Conservation (phyloP, 768 basidiomycete species). For the Punctularia strigosozonata region DNA sequence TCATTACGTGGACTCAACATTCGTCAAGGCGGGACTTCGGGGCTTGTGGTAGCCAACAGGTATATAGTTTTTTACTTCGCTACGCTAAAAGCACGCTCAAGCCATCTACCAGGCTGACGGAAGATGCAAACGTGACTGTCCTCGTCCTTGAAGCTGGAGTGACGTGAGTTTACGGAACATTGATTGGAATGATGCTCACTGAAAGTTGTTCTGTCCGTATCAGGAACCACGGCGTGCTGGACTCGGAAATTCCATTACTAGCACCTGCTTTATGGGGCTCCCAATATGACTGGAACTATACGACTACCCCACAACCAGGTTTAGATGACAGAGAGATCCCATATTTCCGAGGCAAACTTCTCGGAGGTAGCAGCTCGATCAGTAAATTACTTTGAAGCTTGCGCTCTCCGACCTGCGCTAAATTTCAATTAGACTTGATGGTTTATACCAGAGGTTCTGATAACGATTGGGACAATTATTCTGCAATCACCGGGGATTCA, state of each 20-base stretch:
- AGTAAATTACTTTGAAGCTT: constrained; percentile 5
- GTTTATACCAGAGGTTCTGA: constrained; percentile 8
- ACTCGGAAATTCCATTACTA: too few relatives aligned
- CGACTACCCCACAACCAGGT: neutral
- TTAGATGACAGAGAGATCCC: neutral
- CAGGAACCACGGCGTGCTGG: neutral
- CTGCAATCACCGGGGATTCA: constrained; percentile 6
- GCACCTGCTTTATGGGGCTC: too few relatives aligned
- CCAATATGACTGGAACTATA: constrained; percentile 1
- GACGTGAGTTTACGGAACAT: constrained; percentile 3
- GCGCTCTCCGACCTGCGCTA: neutral
- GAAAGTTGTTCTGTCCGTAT: neutral
- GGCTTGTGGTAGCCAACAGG: constrained; percentile 9
- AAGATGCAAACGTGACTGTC: constrained; percentile 4
- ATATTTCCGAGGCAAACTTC: constrained; percentile 4
- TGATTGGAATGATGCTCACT: neutral
- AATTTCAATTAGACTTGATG: constrained; percentile 9
- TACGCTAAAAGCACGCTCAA: too few relatives aligned
- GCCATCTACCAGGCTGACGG: too few relatives aligned
- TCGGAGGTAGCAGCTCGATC: constrained; percentile 7
- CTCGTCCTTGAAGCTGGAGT: constrained; percentile 11
- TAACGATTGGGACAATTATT: constrained; percentile 10
- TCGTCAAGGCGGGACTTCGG: constrained; percentile 8
- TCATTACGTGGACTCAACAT: neutral
- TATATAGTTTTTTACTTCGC: too few relatives aligned